Evolutionary conservation across 345 rosid genomes (phyloP).

Genomic region (Gossypium rotundifolium): DNA sequence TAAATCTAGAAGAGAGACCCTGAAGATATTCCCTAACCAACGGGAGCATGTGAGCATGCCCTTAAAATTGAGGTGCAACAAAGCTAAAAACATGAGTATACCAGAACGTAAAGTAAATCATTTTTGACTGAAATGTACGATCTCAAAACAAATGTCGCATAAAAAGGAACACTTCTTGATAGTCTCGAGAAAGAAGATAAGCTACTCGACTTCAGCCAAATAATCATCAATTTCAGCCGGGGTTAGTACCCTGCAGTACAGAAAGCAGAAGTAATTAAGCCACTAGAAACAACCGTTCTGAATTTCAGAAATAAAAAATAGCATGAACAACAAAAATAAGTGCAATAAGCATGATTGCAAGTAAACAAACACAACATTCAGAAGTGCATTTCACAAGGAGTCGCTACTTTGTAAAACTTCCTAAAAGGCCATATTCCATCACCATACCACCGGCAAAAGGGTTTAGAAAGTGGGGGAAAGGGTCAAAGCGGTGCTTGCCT

Average conservation of each 20-base stretch:
- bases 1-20: slow-evolving; percentile 31
- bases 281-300: background rate
- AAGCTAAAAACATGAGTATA: background rate
- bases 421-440: background rate
- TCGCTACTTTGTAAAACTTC: background rate
- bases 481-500: slow-evolving; percentile 32
- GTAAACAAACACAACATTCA: background rate
- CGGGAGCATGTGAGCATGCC: background rate
- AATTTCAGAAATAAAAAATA: background rate
- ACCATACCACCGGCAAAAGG: background rate
- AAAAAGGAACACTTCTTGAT: background rate
- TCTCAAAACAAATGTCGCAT: slow-evolving; percentile 3
- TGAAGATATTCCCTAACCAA: slow-evolving; percentile 50
- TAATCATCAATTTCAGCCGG: slow-evolving; percentile 69
- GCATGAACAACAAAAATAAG: background rate
- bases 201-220: slow-evolving; percentile 54
- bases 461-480: background rate
- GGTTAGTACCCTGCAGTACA: slow-evolving; percentile 55
- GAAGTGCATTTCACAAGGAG: background rate
- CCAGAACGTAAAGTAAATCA: background rate
- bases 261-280: slow-evolving; percentile 3
- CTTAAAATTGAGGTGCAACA: background rate
- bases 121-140: background rate
- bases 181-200: background rate
- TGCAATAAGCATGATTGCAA: background rate